Evolutionary conservation across 768 basidiomycete genomes (phyloP), one percentile per base, ranked within the genome.

Genomic region (Rhizopogon vulgaris): DNA sequence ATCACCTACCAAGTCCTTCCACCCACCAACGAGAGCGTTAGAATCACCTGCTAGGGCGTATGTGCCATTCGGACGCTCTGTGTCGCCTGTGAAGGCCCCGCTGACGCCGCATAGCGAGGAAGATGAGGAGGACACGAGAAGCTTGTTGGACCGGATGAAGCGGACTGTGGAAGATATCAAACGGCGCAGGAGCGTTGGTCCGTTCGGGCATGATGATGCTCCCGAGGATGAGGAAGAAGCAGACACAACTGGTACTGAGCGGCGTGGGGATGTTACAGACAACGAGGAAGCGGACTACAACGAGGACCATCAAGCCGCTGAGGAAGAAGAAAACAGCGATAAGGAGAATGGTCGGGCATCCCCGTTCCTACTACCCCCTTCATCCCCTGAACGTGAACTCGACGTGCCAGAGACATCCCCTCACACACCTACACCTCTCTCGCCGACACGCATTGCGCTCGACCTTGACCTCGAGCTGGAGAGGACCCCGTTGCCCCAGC

Each of bases 221-320:
- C 22, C 59, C 2, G 71, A 70, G 11, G 69, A 71, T 17, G 66
- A 65, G 38, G 47, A 72, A 65, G 58, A 77, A 77, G 76, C 74
- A 71, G 60, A 73, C 74, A n/a, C 14, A 24, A 9, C 3, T 14
- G 45, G 4, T 14, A 6, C 73, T 77, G 30, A 74, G 74, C 30
- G 5, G 8, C 32, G 14, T 34, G 54, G 69, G 64, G 49, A 76
- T 75, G 71, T 41, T 42, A 39, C 45, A 75, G 66, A 70, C 69
- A 55, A 65, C 76, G 52, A 64, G 53, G 27, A 58, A 61, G 36
- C 56, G 18, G 38, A 58, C 22, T 52, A 39, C 32, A 39, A 17
- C 12, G 52, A 38, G 5, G 28, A 34, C 18, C 43, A 17, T 15
- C 43, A 48, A 48, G 17, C n/a, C 18, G 48, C 40, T 6, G 47